Evolutionary conservation across 805 yeast species (phyloP).

Genomic region (Lipomyces starkeyi): DNA sequence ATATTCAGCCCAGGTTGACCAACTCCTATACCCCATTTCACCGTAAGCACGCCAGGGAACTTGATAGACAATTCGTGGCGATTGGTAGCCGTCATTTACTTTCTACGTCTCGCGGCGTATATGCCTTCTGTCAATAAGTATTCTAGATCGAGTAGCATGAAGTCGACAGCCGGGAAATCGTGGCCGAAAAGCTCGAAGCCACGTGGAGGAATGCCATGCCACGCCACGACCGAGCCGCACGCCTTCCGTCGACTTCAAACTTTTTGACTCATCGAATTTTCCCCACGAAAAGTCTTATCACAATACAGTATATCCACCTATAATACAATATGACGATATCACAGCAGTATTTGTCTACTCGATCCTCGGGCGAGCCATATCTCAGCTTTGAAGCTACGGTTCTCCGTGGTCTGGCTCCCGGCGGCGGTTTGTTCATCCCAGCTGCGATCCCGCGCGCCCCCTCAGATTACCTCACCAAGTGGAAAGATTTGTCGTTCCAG

Average conservation of each 20-base stretch:
- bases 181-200: not conserved
- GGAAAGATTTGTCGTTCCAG: constrained; percentile 79
- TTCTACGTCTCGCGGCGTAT: too few relatives aligned
- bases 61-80: too few relatives aligned
- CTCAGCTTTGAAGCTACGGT: constrained; percentile 51
- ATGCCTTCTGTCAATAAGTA: too few relatives aligned
- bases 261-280: not conserved
- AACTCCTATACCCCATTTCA: too few relatives aligned
- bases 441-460: constrained; percentile 74
- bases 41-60: too few relatives aligned
- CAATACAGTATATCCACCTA: not conserved
- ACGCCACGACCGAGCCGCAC: not conserved
- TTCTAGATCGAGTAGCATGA: too few relatives aligned
- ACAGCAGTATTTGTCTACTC: constrained; percentile 48
- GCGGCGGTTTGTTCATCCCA: constrained; percentile 95
- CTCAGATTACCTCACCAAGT: constrained; percentile 59
- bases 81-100: too few relatives aligned
- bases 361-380: constrained; percentile 46
- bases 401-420: constrained; percentile 83
- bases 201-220: not conserved
- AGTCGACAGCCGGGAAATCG: too few relatives aligned
- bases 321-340: constrained; percentile 6
- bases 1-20: too few relatives aligned
- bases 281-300: not conserved
- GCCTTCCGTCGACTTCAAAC: not conserved